Evolutionary conservation across 495 filamentous ascomycete genomes (phyloP).

Genomic region (Xanthoparmelia taractica): DNA sequence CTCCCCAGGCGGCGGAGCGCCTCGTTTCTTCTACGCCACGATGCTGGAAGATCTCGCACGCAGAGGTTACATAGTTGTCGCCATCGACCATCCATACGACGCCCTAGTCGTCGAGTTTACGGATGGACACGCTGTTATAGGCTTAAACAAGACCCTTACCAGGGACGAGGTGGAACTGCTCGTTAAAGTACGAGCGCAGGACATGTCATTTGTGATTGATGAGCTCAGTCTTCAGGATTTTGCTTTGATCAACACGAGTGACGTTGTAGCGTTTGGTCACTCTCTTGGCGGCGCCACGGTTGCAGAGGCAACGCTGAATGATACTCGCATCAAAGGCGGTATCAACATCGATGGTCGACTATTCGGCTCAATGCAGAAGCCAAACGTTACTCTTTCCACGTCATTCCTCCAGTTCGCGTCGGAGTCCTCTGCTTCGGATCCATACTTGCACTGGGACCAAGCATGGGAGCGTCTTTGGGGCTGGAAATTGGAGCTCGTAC

Average conservation of each 20-base stretch:
- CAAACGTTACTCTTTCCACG: no score
- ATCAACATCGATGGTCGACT: slow-evolving; percentile 42
- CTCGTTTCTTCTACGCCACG: slow-evolving; percentile 36
- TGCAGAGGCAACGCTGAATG: slow-evolving; percentile 34
- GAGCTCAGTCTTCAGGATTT: slow-evolving; percentile 24
- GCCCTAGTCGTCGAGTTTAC: slow-evolving; percentile 42
- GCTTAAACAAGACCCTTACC: slow-evolving; percentile 22
- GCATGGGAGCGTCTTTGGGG: neutral
- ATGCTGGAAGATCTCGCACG: slow-evolving; percentile 40
- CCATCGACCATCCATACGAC: slow-evolving; percentile 47
- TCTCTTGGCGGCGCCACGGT: slow-evolving; percentile 50
- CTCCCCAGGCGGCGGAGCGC: slow-evolving; percentile 30
- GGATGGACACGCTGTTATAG: slow-evolving; percentile 33
- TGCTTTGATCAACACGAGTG: slow-evolving; percentile 12
- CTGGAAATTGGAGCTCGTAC: neutral
- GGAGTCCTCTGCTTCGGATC: no score
- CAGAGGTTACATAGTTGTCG: slow-evolving; percentile 40
- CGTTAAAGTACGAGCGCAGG: slow-evolving; percentile 30
- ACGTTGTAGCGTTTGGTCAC: slow-evolving; percentile 42
- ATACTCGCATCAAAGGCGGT: slow-evolving; percentile 38
- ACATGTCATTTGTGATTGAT: slow-evolving; percentile 35
- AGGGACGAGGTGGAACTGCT: slow-evolving; percentile 6
- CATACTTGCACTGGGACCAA: slow-evolving; percentile 20
- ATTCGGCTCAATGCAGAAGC: slow-evolving; percentile 31
- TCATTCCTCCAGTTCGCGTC: no score